A percentile compares a stretch with the other conserved stretches of the same genome.
phyloP scores from a whole-genome alignment of 2,329 filamentous ascomycete species.

The Phoma sp. region DNA sequence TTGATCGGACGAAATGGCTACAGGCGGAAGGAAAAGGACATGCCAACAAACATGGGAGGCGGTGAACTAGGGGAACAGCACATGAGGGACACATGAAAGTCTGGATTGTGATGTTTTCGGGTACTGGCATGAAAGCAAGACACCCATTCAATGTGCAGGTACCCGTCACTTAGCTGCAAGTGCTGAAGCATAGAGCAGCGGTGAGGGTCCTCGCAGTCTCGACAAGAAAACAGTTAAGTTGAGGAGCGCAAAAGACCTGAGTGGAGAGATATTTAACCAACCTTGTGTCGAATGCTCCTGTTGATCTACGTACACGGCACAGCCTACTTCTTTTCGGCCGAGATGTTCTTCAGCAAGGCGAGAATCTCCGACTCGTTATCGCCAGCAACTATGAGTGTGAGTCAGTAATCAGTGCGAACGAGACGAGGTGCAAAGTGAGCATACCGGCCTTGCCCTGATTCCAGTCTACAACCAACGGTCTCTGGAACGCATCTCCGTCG shows the following conservation, averaged over 20 bases:
- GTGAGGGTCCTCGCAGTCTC: slow-evolving; percentile 1
- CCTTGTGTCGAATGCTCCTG: neutral
- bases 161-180: slow-evolving; percentile 20
- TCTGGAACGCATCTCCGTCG: slow-evolving; percentile 70
- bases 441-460: slow-evolving; percentile 80
- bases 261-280: neutral
- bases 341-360: slow-evolving; percentile 72
- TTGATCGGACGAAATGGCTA: neutral
- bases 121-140: neutral
- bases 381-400: slow-evolving; percentile 61
- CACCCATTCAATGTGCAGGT: slow-evolving; percentile 18
- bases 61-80: neutral
- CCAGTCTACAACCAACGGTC: slow-evolving; percentile 89
- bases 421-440: slow-evolving; percentile 19
- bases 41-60: neutral
- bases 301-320: neutral
- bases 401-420: neutral
- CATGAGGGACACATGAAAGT: neutral
- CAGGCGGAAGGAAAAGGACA: neutral
- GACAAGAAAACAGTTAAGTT: neutral
- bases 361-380: slow-evolving; percentile 89
- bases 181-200: slow-evolving; percentile 6
- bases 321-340: slow-evolving; percentile 27
- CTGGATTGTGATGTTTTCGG: neutral
- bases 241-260: neutral